These are phyloP conservation scores for Lyophyllum atratum DNA, from an alignment of 768 basidiomycete genomes.

Conservation along the genomic window DNA sequence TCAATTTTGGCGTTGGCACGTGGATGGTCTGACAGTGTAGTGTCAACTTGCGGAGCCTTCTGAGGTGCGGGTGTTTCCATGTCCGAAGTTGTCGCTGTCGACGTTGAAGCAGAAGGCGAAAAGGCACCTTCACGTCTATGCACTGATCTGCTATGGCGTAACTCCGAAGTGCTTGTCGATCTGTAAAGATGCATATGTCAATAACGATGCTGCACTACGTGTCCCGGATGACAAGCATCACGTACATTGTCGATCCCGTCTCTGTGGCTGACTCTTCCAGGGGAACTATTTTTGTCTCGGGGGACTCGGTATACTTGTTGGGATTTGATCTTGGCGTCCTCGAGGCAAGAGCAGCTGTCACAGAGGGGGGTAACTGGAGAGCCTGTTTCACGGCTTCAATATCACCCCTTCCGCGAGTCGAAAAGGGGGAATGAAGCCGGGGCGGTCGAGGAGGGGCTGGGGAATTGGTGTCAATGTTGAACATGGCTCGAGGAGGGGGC, in stretches of 20 bases:
- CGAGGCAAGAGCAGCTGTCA: conserved; percentile 45
- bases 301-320: conserved; percentile 5
- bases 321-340: conserved; percentile 12
- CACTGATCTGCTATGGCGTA: conserved; percentile 26
- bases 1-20: conserved; percentile 2
- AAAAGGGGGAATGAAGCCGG: conserved; percentile 58
- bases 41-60: conserved; percentile 5
- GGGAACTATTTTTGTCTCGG: background rate
- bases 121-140: conserved; percentile 71
- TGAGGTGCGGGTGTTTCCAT: conserved; percentile 11
- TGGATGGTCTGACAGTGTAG: background rate
- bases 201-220: background rate
- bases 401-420: conserved; percentile 45
- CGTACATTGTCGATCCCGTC: conserved; percentile 10
- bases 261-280: conserved; percentile 7
- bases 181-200: conserved; percentile 12
- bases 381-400: conserved; percentile 61
- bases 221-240: conserved; percentile 5
- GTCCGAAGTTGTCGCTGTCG: conserved; percentile 14
- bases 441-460: conserved; percentile 64
- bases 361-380: conserved; percentile 59
- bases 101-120: conserved; percentile 41
- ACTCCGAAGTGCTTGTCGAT: conserved; percentile 9
- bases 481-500: conserved; percentile 61
- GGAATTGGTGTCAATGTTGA: conserved; percentile 44